These are phyloP conservation scores for Phaeophleospora eucalypticola DNA, from an alignment of 2,329 filamentous ascomycete genomes.

Conservation along the genomic window DNA sequence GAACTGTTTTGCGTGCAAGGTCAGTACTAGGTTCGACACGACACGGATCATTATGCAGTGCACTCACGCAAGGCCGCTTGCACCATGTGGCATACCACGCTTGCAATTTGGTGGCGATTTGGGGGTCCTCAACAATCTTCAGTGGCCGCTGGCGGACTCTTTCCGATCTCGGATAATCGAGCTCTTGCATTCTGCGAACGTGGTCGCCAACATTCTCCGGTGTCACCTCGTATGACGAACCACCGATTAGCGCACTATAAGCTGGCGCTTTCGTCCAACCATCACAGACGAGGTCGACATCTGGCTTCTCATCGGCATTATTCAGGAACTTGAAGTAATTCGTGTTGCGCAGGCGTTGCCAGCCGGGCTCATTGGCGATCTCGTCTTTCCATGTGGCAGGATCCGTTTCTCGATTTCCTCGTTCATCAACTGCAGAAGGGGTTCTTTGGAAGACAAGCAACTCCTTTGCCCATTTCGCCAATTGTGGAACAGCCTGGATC, in stretches of 20 bases:
- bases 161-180: slow-evolving; percentile 45
- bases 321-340: slow-evolving; percentile 44
- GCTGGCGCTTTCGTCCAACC: slow-evolving; percentile 15
- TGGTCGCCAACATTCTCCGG: slow-evolving; percentile 38
- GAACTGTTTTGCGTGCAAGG: slow-evolving; percentile 6
- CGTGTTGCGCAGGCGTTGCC: slow-evolving; percentile 45
- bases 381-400: slow-evolving; percentile 38
- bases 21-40: background rate
- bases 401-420: slow-evolving; percentile 40
- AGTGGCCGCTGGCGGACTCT: slow-evolving; percentile 46
- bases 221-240: slow-evolving; percentile 31
- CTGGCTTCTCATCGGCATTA: slow-evolving; percentile 32
- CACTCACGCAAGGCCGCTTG: slow-evolving; percentile 51
- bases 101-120: slow-evolving; percentile 51
- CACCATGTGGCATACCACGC: slow-evolving; percentile 60
- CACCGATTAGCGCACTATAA: slow-evolving; percentile 35
- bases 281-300: slow-evolving; percentile 42
- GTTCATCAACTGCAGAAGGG: slow-evolving; percentile 35
- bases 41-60: background rate
- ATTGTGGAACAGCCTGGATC: slow-evolving; percentile 39
- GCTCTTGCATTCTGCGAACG: slow-evolving; percentile 35
- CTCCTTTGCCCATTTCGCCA: slow-evolving; percentile 37
- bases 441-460: slow-evolving; percentile 45
- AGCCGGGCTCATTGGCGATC: slow-evolving; percentile 41
- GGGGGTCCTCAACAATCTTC: slow-evolving; percentile 50